Evolutionary conservation across 1,139 yeast genomes (phyloP).

Genomic region (Zygoascus meyerae): DNA sequence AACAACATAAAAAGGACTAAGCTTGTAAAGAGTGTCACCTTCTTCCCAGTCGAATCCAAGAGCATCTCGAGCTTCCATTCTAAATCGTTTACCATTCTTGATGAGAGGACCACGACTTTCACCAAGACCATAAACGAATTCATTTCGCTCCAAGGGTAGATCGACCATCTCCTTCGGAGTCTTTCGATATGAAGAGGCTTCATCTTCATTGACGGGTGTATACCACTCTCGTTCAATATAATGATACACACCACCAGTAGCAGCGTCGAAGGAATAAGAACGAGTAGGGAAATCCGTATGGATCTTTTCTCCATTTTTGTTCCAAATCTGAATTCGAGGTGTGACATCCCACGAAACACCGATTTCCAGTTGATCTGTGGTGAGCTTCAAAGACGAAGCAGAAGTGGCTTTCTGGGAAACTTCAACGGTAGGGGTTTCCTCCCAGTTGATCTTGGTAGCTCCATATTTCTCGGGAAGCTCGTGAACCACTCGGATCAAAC

Average conservation of each 20-base stretch:
- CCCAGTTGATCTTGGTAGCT: slow-evolving; percentile 8
- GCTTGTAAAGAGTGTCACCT: slow-evolving; percentile 13
- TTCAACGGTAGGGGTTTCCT: neutral
- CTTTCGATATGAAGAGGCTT: slow-evolving; percentile 10
- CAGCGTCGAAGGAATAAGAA: slow-evolving; percentile 12
- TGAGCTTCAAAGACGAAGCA: neutral
- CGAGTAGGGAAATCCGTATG: slow-evolving; percentile 10
- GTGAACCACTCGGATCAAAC: slow-evolving; percentile 12
- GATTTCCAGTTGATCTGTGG: slow-evolving; percentile 6
- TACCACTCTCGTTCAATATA: slow-evolving; percentile 12
- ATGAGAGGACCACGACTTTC: slow-evolving; percentile 12
- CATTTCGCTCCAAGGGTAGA: slow-evolving; percentile 8
- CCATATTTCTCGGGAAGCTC: slow-evolving; percentile 4
- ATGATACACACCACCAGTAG: slow-evolving; percentile 11
- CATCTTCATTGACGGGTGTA: slow-evolving; percentile 13
- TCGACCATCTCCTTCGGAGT: slow-evolving; percentile 9
- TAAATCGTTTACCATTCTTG: slow-evolving; percentile 10
- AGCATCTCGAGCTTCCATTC: slow-evolving; percentile 13
- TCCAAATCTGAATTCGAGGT: slow-evolving; percentile 5
- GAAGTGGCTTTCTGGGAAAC: neutral
- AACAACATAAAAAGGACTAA: slow-evolving; percentile 13
- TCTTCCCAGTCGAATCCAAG: slow-evolving; percentile 15
- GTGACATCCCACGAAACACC: slow-evolving; percentile 1
- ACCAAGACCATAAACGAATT: slow-evolving; percentile 13
- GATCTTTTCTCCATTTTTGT: slow-evolving; percentile 2